Percentiles rank a stretch among this genome's conserved stretches.
Evolutionary conservation across 805 yeast species (phyloP).

Genomic region (Metschnikowia chrysomelidarum): DNA sequence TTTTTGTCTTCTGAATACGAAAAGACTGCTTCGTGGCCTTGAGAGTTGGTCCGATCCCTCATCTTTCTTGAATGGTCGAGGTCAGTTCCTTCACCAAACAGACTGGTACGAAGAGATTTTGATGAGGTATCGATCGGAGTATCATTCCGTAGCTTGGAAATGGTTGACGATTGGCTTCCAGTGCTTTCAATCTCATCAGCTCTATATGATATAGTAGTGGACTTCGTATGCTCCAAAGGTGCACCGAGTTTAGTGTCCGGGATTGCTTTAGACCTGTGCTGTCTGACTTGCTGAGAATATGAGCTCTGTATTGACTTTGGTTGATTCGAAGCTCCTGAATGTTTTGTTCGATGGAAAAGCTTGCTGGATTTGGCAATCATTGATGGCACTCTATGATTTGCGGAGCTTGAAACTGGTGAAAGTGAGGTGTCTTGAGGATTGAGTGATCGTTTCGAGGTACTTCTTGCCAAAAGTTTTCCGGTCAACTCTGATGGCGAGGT

Average conservation of each 20-base stretch:
- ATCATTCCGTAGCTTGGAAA: neutral
- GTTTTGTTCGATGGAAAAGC: conserved; percentile 14
- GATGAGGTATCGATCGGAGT: no score
- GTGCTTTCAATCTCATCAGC: conserved; percentile 1
- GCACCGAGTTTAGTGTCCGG: neutral
- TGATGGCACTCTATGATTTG: conserved; percentile 12
- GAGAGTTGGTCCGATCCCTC: no score
- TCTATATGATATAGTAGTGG: neutral
- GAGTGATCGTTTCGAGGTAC: neutral
- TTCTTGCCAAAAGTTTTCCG: no score
- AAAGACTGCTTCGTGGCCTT: conserved; percentile 11
- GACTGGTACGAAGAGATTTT: no score
- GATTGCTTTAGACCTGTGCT: conserved; percentile 24
- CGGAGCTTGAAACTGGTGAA: no score
- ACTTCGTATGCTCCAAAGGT: neutral
- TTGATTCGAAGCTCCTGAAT: neutral
- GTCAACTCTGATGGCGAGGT: no score
- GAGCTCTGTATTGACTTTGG: conserved; percentile 21
- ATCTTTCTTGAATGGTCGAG: no score
- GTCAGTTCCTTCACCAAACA: no score
- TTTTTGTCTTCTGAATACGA: conserved; percentile 4
- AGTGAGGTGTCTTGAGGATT: neutral
- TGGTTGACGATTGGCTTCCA: neutral
- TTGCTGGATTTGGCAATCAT: conserved; percentile 17
- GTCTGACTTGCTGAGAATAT: conserved; percentile 33